These are phyloP conservation scores for Colletotrichum filicis DNA, from an alignment of 2,329 filamentous ascomycete species.

Conservation along the genomic window DNA sequence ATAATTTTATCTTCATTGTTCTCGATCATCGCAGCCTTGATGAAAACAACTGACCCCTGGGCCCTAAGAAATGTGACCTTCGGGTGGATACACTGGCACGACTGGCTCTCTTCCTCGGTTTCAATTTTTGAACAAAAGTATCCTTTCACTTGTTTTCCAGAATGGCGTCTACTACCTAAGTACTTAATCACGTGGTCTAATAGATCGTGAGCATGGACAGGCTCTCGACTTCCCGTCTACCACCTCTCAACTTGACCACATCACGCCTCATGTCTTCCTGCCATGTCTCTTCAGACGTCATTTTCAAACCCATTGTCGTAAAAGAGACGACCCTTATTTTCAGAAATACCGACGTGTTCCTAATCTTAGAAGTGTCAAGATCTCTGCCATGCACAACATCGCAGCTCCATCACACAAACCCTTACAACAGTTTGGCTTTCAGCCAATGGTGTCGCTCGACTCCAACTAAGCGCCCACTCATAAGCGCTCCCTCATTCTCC, in stretches of 20 bases:
- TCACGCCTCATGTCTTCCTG: not conserved
- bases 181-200: not conserved
- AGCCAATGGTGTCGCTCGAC: conserved; percentile 25
- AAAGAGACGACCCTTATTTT: not conserved
- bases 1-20: too few species aligned
- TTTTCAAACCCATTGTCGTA: not conserved
- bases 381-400: conserved; percentile 27
- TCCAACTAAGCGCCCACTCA: conserved; percentile 31
- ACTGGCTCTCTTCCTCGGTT: not conserved
- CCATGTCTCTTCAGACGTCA: not conserved
- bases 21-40: too few species aligned
- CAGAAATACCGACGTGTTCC: conserved; percentile 6
- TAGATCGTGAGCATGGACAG: not conserved
- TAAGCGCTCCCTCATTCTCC: conserved; percentile 30
- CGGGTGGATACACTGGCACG: too few species aligned
- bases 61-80: too few species aligned
- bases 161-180: not conserved
- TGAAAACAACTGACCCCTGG: too few species aligned
- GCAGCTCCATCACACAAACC: conserved; percentile 28
- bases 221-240: not conserved
- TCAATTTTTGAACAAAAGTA: not conserved
- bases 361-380: conserved; percentile 22
- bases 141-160: not conserved
- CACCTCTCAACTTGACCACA: not conserved
- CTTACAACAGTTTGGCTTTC: not conserved